Evolutionary conservation across 495 filamentous ascomycete genomes (phyloP), one percentile per base, ranked within the genome.

Genomic region (Daldinia childiae): DNA sequence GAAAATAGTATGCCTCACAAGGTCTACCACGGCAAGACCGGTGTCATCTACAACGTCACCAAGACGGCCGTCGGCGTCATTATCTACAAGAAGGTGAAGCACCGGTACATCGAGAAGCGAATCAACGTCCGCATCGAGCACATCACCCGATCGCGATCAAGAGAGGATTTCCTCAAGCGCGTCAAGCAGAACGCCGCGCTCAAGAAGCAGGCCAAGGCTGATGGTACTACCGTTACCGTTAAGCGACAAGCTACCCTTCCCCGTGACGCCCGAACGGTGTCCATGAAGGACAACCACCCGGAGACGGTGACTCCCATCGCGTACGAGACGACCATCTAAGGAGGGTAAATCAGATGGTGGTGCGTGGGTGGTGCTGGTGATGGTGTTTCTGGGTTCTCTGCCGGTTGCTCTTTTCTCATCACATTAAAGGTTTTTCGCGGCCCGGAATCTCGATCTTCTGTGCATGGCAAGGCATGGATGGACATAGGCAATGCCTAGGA

Each of bases 101-200:
- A 97, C 89, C 92, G 95, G 74, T 98, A 97, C 89, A 86, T 99
- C 80, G 95, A 98, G 91, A 98, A 99, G 92, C 95, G 95, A 81
- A 88, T 99, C 86, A 98, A 95, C 88, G 87, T 99, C 85, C 93
- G 95, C 80, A 87, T 98, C 83, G 95, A 99, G 90, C 95, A 99
- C 90, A 88, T 98, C 85, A 88, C 87, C 80, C 91, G 90, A 77
- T 98, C 94, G 75, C 91, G 95, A 79, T 97, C 93, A 78, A 88
- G 95, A 77, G 93, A 97, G 73, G 95, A 93, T 79, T 98, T 98
- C 89, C 86, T 99, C 79, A 90, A 88, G 82, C 92, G 95, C 76
- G 95, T 99, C 79, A 98, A 98, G 92, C 85, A 88, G 80, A 99
- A 98, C 84, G 93, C 93, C 75, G 88, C 87, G 80, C 90, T 94